Percentiles rank a stretch among this genome's conserved stretches.
Conservation (phyloP, 2,329 filamentous ascomycete species). For the Boeremia lycopersici region DNA sequence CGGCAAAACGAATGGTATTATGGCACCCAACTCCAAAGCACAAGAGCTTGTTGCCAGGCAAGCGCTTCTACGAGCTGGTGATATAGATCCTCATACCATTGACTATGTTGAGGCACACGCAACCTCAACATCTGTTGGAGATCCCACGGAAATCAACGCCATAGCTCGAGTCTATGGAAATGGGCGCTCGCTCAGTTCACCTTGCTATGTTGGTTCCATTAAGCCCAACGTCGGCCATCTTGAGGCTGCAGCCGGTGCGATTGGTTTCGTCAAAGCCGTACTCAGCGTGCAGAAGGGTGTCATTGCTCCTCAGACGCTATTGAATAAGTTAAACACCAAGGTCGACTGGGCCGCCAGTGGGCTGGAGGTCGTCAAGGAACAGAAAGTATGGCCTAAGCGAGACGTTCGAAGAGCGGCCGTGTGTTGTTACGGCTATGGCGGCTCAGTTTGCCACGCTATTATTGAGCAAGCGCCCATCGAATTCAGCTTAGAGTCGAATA, state of each 20-base stretch:
- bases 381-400: constrained; percentile 28
- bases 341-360: constrained; percentile 33
- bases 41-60: constrained; percentile 36
- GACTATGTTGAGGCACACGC: constrained; percentile 39
- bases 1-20: constrained; percentile 44
- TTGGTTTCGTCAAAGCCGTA: constrained; percentile 47
- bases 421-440: constrained; percentile 55
- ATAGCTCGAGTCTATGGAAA: constrained; percentile 18
- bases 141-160: constrained; percentile 29
- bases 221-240: constrained; percentile 52
- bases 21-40: constrained; percentile 43
- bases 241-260: constrained; percentile 47
- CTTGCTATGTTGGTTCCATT: constrained; percentile 20
- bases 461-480: constrained; percentile 43
- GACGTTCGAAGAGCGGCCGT: constrained; percentile 46
- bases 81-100: constrained; percentile 13
- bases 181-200: constrained; percentile 3
- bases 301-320: constrained; percentile 34
- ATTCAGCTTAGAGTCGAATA: background rate
- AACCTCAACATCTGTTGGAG: constrained; percentile 63
- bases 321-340: constrained; percentile 40
- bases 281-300: constrained; percentile 47
- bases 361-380: constrained; percentile 12
- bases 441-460: constrained; percentile 51
- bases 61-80: constrained; percentile 8